Evolutionary conservation across 305 asterid species (phyloP), one percentile per base, ranked within the genome.

Genomic region (Withania somnifera): DNA sequence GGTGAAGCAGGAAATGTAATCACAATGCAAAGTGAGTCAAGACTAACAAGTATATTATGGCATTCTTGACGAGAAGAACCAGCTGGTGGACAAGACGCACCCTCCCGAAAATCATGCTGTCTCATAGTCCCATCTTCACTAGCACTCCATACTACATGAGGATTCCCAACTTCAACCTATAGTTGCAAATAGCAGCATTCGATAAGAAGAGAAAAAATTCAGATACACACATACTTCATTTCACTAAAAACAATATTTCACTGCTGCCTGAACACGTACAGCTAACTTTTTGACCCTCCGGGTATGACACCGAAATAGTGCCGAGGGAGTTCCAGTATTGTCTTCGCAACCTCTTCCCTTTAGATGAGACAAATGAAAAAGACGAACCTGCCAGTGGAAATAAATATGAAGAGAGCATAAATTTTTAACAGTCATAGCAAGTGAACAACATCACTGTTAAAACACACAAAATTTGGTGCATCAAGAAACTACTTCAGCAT

Each of bases 121-220:
- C 98, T 90, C 86, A 97, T 83, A 36, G 99, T 97, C 85, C 99
- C 99, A 90, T 97, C 99, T 93, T 97, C 99, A 90, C 99, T 97
- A 51, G 99, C 99, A 93, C 99, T 97, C 98, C 98, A 97, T 64
- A 95, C 99, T 81, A 97, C 83, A 91, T 94, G 92, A 56, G 98
- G 99, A 84, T 95, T 97, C 87, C 99, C 99, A 51, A 86, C 86
- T 89, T 97, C 99, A 82, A 97, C 99, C 99, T 97, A 86, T 56
- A 82, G 83, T 56, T 80, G 26, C 67, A 78, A 77, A 71, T 20
- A 83, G 24, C 26, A 60, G 75, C 52, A 81, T 58, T 61, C 69
- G 45, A 56, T 17, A 64, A 15, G 4, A 26, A 60, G 53, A 61
- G 78, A 80, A 30, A 64, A 17, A 26, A 68, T 34, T n/a, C 0